Percentiles rank a stretch among this genome's conserved stretches.
phyloP scores from a whole-genome alignment of 768 basidiomycete genomes.

The Coprinopsis marcescibilis region DNA sequence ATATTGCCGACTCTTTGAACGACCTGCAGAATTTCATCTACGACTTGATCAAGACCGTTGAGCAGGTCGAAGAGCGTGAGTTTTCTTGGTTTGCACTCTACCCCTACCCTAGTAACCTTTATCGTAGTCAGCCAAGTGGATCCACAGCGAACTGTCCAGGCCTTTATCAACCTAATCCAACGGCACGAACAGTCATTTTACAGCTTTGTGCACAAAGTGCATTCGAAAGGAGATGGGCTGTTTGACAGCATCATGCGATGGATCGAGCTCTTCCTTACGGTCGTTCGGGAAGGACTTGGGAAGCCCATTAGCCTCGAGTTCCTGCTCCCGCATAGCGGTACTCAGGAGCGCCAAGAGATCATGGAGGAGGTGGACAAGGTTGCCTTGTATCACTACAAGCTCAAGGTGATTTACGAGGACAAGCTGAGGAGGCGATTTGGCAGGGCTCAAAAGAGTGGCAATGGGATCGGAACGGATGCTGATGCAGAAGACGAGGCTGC shows the following conservation, averaged over 20 bases:
- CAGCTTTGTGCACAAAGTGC: constrained; percentile 96
- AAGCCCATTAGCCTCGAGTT: constrained; percentile 77
- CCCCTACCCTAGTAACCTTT: constrained; percentile 2
- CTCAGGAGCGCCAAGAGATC: constrained; percentile 64
- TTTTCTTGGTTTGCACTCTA: constrained; percentile 11
- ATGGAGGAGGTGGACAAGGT: constrained; percentile 85
- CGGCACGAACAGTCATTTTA: constrained; percentile 97
- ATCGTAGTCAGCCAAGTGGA: constrained; percentile 73
- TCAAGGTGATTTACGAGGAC: constrained; percentile 90
- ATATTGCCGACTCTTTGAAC: constrained; percentile 87
- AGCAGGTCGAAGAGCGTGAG: constrained; percentile 84
- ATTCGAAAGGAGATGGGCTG: constrained; percentile 90
- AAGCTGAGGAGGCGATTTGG: constrained; percentile 85
- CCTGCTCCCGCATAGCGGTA: constrained; percentile 75
- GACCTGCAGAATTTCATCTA: constrained; percentile 93
- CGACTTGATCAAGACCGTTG: constrained; percentile 92
- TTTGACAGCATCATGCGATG: constrained; percentile 94
- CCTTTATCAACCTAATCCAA: constrained; percentile 88
- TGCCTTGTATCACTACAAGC: constrained; percentile 87
- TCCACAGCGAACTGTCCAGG: constrained; percentile 80
- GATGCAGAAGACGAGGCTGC: constrained; percentile 83
- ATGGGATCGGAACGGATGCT: constrained; percentile 36
- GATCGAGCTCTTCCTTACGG: constrained; percentile 92
- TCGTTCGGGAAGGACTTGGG: constrained; percentile 85
- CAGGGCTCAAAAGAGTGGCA: constrained; percentile 35